Evolutionary conservation across 139 green algal species (phyloP), one percentile per base, ranked within the genome.

Genomic region (Bryopsis sp.): DNA sequence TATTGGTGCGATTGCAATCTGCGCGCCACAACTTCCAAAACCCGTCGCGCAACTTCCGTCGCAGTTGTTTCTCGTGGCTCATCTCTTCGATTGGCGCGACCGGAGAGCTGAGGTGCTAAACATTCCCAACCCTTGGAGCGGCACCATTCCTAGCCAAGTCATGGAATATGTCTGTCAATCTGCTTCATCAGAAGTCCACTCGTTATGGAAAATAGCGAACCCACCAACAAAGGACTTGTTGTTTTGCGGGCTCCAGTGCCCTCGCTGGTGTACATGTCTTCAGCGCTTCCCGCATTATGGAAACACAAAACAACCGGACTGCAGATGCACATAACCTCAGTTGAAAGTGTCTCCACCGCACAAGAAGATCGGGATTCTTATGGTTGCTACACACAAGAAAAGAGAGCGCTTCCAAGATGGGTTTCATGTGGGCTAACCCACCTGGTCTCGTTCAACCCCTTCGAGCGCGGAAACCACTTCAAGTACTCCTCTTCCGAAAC

Each of bases 221-320:
- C 19, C 19, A 67, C 33, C 7, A 67, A 47, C 7, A 67, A 26
- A 48, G 59, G 59, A 67, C 59, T 67, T 8, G 28, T 11, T 19
- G n/a, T 47, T 4, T n/a, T 69, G 3, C 85, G 73, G 5, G 75
- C 29, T 0, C 87, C 90, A 0, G 81, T 90, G 7, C 90, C 90
- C 72, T 95, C 88, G 5, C 72, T 85, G 7, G 83, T 95, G 71
- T 78, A 96, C 84, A 95, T 92, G 72, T 96, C 88, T 63, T 96
- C 90, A 3, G 85, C 83, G 29, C 78, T 94, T 39, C 89, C 90
- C 6, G 89, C 82, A 48, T 81, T 90, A 15, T 74, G 50, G 43
- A 90, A 92, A 39, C 33, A 63, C 34, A 76, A 60, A 31, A 48
- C 54, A 72, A 47, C 29, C 26, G 24, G n/a, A 6, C 48, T 2